Base-by-base conservation (phyloP, 305 asterid genomes). In the Fraxinus baroniana region DNA sequence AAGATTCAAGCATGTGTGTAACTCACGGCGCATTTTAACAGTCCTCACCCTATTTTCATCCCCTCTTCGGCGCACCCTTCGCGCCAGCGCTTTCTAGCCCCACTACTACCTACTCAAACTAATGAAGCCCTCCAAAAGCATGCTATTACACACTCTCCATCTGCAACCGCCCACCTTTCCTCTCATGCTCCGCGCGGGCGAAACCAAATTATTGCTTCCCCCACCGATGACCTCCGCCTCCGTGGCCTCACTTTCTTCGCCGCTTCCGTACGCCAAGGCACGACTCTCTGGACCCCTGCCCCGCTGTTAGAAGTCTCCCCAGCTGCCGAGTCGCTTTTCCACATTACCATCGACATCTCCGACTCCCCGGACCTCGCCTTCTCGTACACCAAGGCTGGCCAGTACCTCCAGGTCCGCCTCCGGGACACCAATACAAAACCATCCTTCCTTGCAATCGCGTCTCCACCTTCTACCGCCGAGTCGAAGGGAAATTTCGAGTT, bases 341-440 rank as follows among this genome's bases (percentile, higher is more conserved):
- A 90, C 80, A 81, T 95, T 84, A 36, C 91, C 9, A 46, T 94
- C 86, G 97, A 95, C 97, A 97, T 95, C 35, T 92, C 98, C 15
- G 88, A 88, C 8, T 91, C 88, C 36, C 95, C 98, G 36, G 92
- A 91, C 57, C 89, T 95, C 60, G 93, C 93, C 74, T 79, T 84
- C 2, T 93, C 98, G 0, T 86, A 91, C 77, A 91, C 94, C 32
- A 82, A 60, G 33, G 85, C 98, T 18, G 98, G 98, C 2, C 99
- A 95, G 85, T 95, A 95, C 82, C 87, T 95, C 62, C 97, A 91
- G 87, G 89, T 94, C 41, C 94, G 94, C 4, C 85, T 91, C 3
- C 94, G 85, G 72, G 85, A 90, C 37, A 90, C 87, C 15, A 84
- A 81, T 13, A 55, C 87, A 64, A 93, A 89, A 37, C 94, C 96